These are phyloP conservation scores for Echeveria elegans DNA, from an alignment of 164 flowering plant species.

Conservation along the genomic window DNA sequence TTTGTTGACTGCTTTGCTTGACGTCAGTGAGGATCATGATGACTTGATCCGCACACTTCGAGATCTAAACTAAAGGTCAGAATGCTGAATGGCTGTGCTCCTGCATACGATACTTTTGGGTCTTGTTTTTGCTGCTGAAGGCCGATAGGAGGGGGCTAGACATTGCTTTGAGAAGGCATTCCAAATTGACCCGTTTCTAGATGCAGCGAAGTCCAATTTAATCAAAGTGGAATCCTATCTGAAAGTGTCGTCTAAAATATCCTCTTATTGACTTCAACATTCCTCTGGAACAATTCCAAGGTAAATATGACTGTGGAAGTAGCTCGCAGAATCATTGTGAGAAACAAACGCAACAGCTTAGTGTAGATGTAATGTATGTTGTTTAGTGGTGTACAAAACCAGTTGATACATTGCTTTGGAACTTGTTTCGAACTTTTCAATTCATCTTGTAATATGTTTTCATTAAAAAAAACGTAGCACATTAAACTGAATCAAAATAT, in stretches of 20 bases:
- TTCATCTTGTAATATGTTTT: too few relatives aligned
- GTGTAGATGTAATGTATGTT: background rate
- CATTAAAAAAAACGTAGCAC: too few relatives aligned
- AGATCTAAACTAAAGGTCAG: too few relatives aligned
- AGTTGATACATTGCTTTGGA: too few relatives aligned
- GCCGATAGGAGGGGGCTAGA: conserved; percentile 71
- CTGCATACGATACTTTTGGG: conserved; percentile 91
- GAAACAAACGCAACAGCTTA: background rate
- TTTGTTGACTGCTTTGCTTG: too few relatives aligned
- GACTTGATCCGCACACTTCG: too few relatives aligned
- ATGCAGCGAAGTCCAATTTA: conserved; percentile 81
- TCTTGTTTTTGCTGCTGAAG: conserved; percentile 85
- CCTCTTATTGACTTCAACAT: conserved; percentile 13
- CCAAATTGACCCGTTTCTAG: conserved; percentile 64
- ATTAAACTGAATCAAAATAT: too few relatives aligned
- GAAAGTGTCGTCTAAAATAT: conserved; percentile 22
- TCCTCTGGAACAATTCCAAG: background rate
- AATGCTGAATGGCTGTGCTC: too few relatives aligned
- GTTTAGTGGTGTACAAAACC: background rate
- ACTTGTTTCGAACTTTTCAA: too few relatives aligned
- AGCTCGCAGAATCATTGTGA: background rate
- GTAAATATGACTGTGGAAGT: background rate
- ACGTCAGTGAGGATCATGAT: too few relatives aligned
- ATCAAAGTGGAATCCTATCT: conserved; percentile 52
- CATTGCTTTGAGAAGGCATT: conserved; percentile 70